Base-by-base conservation (phyloP, 2,329 filamentous ascomycete species). In the Akanthomyces lecanii region DNA sequence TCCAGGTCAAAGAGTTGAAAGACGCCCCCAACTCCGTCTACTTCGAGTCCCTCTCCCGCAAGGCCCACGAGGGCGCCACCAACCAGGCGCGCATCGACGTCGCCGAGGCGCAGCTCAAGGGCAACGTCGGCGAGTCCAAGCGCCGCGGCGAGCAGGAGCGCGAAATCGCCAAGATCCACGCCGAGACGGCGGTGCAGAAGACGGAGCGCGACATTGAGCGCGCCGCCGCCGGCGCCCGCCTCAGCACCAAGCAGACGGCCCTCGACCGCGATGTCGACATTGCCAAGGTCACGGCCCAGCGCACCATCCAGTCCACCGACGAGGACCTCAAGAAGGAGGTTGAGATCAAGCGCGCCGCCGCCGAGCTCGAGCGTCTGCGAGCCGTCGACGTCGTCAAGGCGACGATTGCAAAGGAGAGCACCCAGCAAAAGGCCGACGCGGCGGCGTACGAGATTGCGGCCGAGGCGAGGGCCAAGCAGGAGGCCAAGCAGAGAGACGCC, bases 131-230 rank as follows among this genome's bases (percentile, higher is more conserved):
- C 63, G 91, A 95, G 74, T 87, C 91, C 28, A 82, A 92, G 73
- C 89, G 90, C 70, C 85, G 87, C 70, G 91, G 91, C 66, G 84
- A 90, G 70, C 89, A 92, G 66, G 92, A 95, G 73, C 90, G 92
- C 61, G 89, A 93, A 71, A 90, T 96, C 48, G 90, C 91, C 69
- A 94, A 92, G 79, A 96, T 96, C 77, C 86, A 93, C 74, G 91
- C 91, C 67, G 87, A 91, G 69, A 96, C 91, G 1, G 90, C 91
- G 1, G 90, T 95, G 1, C 84, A 91, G 65, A 92, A 94, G 78
- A 95, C 91, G 0, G 87, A 94, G 72, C 87, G 91, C 56, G 92
- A 94, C 72, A 88, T 89, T 52, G 90, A 95, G 77, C 91, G 91
- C 65, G 89, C 90, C 2, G 77, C 84, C 53, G 92, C 92, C 50